Conservation (phyloP, 2,329 filamentous ascomycete species). For the Colletotrichum camelliae region DNA sequence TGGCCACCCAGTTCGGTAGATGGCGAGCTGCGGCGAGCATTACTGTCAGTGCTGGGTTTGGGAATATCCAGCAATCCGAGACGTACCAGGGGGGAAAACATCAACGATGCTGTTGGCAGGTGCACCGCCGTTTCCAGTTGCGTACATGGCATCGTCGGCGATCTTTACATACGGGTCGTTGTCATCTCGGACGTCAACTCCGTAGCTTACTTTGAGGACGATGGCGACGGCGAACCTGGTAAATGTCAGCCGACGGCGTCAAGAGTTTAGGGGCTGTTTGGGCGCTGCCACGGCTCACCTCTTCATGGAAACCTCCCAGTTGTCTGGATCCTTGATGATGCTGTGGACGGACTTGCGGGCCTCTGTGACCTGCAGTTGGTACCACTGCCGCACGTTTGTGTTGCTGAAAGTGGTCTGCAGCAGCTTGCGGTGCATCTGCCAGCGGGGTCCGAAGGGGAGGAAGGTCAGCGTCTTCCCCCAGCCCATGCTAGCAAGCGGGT, state of each 20-base stretch:
- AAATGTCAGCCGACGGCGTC: background rate
- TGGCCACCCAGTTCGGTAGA: conserved; percentile 42
- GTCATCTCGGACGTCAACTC: conserved; percentile 31
- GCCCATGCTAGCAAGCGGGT: conserved; percentile 37
- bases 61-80: conserved; percentile 12
- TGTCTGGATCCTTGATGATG: conserved; percentile 22
- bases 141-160: conserved; percentile 26
- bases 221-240: conserved; percentile 34
- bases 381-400: conserved; percentile 37
- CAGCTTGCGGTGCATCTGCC: conserved; percentile 48
- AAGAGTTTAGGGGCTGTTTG: background rate
- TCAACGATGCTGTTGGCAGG: conserved; percentile 48
- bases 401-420: conserved; percentile 49
- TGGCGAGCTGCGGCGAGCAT: conserved; percentile 37
- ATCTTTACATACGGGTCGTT: conserved; percentile 32
- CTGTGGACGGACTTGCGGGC: conserved; percentile 30
- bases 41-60: conserved; percentile 6
- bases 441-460: conserved; percentile 44
- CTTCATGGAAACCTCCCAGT: conserved; percentile 25
- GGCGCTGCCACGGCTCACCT: background rate
- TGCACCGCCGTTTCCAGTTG: conserved; percentile 34
- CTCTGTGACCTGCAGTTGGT: conserved; percentile 35
- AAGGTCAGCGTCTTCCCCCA: conserved; percentile 53
- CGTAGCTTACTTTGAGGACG: conserved; percentile 36
- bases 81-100: conserved; percentile 47